Base-by-base conservation (phyloP, 257 asterid genomes). In the Solanum habrochaites region DNA sequence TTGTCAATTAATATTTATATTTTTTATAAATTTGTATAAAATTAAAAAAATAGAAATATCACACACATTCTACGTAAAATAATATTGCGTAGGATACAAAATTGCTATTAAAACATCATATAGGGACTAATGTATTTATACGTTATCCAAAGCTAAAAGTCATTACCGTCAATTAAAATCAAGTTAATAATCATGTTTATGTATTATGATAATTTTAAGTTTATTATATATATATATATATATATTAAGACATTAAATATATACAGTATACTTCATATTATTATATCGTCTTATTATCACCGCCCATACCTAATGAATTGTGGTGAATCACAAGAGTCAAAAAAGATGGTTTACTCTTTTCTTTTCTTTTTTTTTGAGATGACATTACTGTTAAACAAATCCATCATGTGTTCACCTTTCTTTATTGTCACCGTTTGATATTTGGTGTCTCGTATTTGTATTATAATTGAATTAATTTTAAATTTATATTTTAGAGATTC, bases 11-110 rank as follows among this genome's bases (percentile, higher is more conserved):
- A 49, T 49, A 49, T 15, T 1, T 49, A 16, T 49, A 1, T 0
- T 0, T 0, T 49, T 3, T 16, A 49, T 49, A 15, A 15, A 15
- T 1, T 49, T 49, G 1, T 49, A 15, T 49, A 15, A 15, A 49
- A 15, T 49, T 16, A 2, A 16, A 16, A 0, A 52, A 6, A 0
- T 52, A 52, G 0, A 52, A 0, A 52, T 0, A 7, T 0, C 0
- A 16, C 0, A 52, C 0, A 0, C 1, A 5, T 49, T 1, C 0
- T 15, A 49, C 1, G 1, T 49, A 3, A 15, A 20, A 49, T 49
- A 15, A 5, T 15, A 16, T 9, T 20, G 1, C 20, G 8, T 49
- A 49, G 0, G 0, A 49, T 49, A 49, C 1, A 16, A 52, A 49
- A 49, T 49, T 15, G 9, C 9, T 39, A 39, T 39, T 49, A 49